Evolutionary conservation across 2,329 filamentous ascomycete genomes (phyloP).

Genomic region (Seiridium unicorne): DNA sequence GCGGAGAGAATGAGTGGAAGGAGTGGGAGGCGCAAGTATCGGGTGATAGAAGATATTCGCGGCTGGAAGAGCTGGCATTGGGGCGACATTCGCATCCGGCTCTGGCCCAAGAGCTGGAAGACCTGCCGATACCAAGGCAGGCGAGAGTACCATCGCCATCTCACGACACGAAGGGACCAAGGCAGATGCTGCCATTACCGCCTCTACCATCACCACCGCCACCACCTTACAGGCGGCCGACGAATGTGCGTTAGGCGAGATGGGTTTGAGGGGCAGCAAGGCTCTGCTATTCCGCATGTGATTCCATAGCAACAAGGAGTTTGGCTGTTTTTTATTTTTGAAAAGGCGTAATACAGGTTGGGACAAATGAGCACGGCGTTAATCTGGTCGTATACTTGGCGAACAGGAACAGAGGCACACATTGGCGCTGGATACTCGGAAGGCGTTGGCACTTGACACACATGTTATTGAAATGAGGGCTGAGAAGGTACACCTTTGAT

Average conservation of each 20-base stretch:
- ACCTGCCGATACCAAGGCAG: slow-evolving; percentile 15
- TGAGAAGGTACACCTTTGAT: too few relatives aligned
- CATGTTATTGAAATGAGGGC: too few relatives aligned
- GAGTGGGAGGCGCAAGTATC: slow-evolving; percentile 35
- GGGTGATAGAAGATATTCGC: slow-evolving; percentile 23
- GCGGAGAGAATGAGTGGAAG: slow-evolving; percentile 31
- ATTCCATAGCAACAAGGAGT: too few relatives aligned
- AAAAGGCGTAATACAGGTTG: too few relatives aligned
- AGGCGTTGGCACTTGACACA: too few relatives aligned
- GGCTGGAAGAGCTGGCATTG: slow-evolving; percentile 9
- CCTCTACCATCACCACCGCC: not conserved
- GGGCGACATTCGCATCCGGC: slow-evolving; percentile 23
- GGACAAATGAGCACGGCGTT: too few relatives aligned
- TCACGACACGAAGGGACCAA: not conserved
- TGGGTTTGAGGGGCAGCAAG: too few relatives aligned
- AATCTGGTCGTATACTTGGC: too few relatives aligned
- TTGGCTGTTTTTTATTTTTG: too few relatives aligned
- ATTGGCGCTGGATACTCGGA: too few relatives aligned
- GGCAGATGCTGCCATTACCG: not conserved
- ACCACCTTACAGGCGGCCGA: not conserved
- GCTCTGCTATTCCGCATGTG: too few relatives aligned
- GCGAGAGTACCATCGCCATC: slow-evolving; percentile 16
- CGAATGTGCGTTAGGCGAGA: not conserved
- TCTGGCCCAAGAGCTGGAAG: slow-evolving; percentile 16
- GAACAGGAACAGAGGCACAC: too few relatives aligned